Base-by-base conservation (phyloP, 177 flowering plant species). In the Vitis hybrid region DNA sequence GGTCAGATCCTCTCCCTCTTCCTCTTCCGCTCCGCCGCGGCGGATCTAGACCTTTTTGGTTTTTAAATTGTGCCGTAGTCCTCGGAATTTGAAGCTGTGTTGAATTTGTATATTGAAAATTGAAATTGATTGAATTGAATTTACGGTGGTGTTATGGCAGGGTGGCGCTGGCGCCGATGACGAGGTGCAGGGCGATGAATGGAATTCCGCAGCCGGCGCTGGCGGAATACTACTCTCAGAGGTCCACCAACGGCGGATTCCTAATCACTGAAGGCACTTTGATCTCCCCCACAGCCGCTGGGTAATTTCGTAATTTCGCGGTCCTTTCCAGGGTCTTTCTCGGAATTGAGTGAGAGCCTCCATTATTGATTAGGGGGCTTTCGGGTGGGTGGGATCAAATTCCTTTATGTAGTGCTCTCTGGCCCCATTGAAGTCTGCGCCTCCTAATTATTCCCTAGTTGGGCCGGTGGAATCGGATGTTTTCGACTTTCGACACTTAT, bases 151-250 rank as follows among this genome's bases (percentile, higher is more conserved):
- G 29, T 57, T 3, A 13, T 51, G 49, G 61, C 82, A 94, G 98
- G 82, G 84, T 94, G 68, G 98, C 92, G 68, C 82, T 94, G 39
- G 97, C 98, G 29, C 98, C 98, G 16, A 89, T 94, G 98, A 93
- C 97, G 1, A 84, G 98, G 74, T 93, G 98, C 89, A 86, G 98
- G 67, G 95, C 98, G 2, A 10, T 87, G 55, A 81, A 84, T 66
- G 89, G 82, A 22, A 75, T 93, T 54, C 97, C 98, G 6, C 65
- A 69, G 18, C 50, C 79, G 5, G 95, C 91, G n/a, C 72, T 84
- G 26, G 82, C 80, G 1, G 88, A 90, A 70, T 94, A 93, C 77
- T 92, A 94, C 79, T 57, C 79, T 0, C 99, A 94, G 80, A 80
- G 99, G 68, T 77, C 98, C 11, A 93, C 98, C 6, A 63, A 67